A percentile compares a stretch with the other conserved stretches of the same genome.
These are phyloP conservation scores for Penicillium robsamsonii DNA, from an alignment of 495 filamentous ascomycete genomes.

Conservation along the genomic window DNA sequence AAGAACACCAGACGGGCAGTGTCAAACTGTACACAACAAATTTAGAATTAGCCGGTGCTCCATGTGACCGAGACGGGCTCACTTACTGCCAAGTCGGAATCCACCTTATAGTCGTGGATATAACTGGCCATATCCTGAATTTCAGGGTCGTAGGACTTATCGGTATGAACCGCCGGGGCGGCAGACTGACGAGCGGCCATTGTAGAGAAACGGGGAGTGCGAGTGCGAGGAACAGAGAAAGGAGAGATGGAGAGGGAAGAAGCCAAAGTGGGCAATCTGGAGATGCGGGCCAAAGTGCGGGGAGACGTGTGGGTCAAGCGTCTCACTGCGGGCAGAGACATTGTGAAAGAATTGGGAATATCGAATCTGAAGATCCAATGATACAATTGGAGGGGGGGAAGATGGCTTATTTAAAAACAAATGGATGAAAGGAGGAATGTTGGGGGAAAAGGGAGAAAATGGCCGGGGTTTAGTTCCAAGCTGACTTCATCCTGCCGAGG, in stretches of 20 bases:
- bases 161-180: conserved; percentile 34
- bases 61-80: conserved; percentile 3
- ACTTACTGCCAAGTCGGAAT: conserved; percentile 89
- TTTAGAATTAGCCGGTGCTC: not conserved
- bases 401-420: not conserved
- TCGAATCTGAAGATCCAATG: conserved; percentile 8
- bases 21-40: conserved; percentile 63
- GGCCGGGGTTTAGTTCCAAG: conserved; percentile 20
- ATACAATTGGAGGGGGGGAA: conserved; percentile 1
- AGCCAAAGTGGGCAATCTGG: conserved; percentile 33
- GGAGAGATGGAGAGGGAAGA: conserved; percentile 24
- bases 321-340: conserved; percentile 41
- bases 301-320: conserved; percentile 49
- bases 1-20: conserved; percentile 87
- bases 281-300: conserved; percentile 50
- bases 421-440: conserved; percentile 1
- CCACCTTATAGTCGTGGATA: conserved; percentile 85
- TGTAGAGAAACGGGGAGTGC: conserved; percentile 43
- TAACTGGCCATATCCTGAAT: conserved; percentile 93
- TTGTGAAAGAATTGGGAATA: conserved; percentile 20
- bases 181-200: conserved; percentile 47
- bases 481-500: conserved; percentile 32
- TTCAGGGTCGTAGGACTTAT: conserved; percentile 77
- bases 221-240: conserved; percentile 24
- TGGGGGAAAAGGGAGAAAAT: conserved; percentile 16